Percentiles rank a stretch among this genome's conserved stretches.
Evolutionary conservation across 306 rosid genomes (phyloP).

Genomic region (Vigna radiata): DNA sequence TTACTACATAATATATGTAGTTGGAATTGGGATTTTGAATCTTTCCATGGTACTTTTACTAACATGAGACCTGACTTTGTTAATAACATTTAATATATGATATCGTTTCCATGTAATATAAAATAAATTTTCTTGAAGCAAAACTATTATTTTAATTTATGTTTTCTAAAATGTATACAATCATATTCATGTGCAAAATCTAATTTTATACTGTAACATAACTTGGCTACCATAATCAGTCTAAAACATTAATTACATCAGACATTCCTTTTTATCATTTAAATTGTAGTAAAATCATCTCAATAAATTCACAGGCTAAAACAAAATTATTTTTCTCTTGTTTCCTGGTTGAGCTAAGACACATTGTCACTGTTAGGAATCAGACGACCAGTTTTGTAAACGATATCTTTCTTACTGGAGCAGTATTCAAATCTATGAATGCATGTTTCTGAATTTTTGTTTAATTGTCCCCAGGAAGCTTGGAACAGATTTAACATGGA

Average conservation of each 20-base stretch:
- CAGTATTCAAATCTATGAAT: neutral
- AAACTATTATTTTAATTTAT: neutral
- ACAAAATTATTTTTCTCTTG: neutral
- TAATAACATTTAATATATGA: slow-evolving; percentile 1
- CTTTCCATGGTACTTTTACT: neutral
- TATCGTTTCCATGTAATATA: neutral
- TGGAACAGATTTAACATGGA: slow-evolving; percentile 92
- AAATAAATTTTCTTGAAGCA: neutral
- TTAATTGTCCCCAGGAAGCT: slow-evolving; percentile 70
- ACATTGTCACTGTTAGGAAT: neutral
- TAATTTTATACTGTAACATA: neutral
- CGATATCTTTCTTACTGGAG: neutral
- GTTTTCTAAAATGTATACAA: neutral
- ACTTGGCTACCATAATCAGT: neutral
- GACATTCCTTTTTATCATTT: neutral
- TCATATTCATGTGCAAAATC: neutral
- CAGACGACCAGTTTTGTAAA: neutral
- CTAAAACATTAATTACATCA: neutral
- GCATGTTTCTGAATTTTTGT: slow-evolving; percentile 19
- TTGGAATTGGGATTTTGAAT: neutral
- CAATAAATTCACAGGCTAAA: neutral
- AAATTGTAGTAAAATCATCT: neutral
- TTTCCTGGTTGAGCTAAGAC: neutral
- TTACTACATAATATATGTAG: neutral
- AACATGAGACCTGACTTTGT: slow-evolving; percentile 10